These are phyloP conservation scores for Debaryomycetaceae sp. DNA, from an alignment of 1,139 yeast species.

Conservation along the genomic window DNA sequence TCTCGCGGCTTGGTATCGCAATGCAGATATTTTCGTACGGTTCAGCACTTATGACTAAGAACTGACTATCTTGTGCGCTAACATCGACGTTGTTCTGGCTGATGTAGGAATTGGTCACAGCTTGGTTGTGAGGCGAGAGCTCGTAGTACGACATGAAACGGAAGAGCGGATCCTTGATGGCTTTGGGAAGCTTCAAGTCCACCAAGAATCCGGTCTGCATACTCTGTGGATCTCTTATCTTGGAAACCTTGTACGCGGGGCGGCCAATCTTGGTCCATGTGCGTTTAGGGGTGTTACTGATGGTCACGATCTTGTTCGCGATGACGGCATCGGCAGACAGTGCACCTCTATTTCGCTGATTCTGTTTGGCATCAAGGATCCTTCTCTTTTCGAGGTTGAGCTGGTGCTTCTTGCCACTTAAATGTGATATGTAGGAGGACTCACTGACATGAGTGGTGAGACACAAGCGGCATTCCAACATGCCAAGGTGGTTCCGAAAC, in stretches of 20 bases:
- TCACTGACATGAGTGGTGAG: constrained; percentile 70
- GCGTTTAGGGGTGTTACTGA: constrained; percentile 39
- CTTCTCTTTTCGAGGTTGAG: constrained; percentile 60
- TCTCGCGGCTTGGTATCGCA: constrained; percentile 59
- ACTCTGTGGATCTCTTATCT: constrained; percentile 58
- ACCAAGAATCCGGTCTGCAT: constrained; percentile 59
- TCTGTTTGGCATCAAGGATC: constrained; percentile 35
- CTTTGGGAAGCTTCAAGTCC: constrained; percentile 51
- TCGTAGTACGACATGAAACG: constrained; percentile 75
- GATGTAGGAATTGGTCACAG: constrained; percentile 20
- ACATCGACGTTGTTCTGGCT: constrained; percentile 22
- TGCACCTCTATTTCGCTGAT: constrained; percentile 7
- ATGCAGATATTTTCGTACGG: constrained; percentile 78
- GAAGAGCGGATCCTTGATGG: constrained; percentile 55
- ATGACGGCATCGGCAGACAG: too few species aligned
- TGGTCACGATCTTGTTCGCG: constrained; percentile 15
- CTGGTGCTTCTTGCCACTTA: constrained; percentile 77
- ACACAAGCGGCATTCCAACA: constrained; percentile 73
- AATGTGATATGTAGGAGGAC: constrained; percentile 73
- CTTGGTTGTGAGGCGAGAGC: constrained; percentile 44
- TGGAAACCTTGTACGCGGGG: constrained; percentile 65
- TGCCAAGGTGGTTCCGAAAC: constrained; percentile 67
- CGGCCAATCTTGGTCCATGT: constrained; percentile 61
- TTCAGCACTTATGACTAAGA: constrained; percentile 72
- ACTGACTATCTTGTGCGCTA: too few species aligned